Evolutionary conservation across 371 early-diverging fungal species (phyloP).

Genomic region (Dinochytrium kinnereticum): DNA sequence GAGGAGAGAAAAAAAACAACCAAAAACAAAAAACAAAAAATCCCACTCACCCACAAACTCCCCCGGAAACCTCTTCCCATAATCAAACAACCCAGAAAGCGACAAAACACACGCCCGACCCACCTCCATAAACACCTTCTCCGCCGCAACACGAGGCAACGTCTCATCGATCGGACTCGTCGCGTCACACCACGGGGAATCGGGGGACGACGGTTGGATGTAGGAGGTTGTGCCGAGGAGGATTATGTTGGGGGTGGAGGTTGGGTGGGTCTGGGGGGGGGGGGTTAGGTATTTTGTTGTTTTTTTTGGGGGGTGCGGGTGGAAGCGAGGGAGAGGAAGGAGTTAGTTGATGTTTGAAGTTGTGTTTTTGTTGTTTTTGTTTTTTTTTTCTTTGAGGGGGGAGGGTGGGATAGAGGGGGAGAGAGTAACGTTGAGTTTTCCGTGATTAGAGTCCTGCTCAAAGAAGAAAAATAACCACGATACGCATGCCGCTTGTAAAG

Average conservation of each 20-base stretch:
- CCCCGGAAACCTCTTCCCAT: constrained; percentile 48
- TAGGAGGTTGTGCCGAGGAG: constrained; percentile 59
- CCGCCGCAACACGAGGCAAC: constrained; percentile 17
- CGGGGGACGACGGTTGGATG: constrained; percentile 4
- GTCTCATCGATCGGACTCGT: neutral
- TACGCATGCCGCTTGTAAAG: too few relatives aligned
- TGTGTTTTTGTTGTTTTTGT: too few relatives aligned
- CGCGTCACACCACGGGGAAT: constrained; percentile 29
- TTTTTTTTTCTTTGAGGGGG: neutral
- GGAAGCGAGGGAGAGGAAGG: too few relatives aligned
- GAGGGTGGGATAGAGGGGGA: too few relatives aligned
- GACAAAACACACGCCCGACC: constrained; percentile 52
- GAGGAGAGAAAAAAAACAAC: neutral
- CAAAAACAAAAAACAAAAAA: neutral
- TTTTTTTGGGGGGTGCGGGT: too few relatives aligned
- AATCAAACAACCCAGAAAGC: constrained; percentile 63
- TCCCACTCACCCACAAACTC: constrained; percentile 44
- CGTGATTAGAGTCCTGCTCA: too few relatives aligned
- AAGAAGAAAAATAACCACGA: too few relatives aligned
- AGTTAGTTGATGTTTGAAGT: too few relatives aligned
- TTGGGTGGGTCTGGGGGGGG: constrained; percentile 28
- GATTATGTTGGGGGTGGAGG: constrained; percentile 39
- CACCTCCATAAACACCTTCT: constrained; percentile 19
- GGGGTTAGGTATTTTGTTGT: too few relatives aligned
- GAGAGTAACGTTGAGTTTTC: too few relatives aligned